Conservation (phyloP, 805 yeast species). For the Metschnikowia continentalis region DNA sequence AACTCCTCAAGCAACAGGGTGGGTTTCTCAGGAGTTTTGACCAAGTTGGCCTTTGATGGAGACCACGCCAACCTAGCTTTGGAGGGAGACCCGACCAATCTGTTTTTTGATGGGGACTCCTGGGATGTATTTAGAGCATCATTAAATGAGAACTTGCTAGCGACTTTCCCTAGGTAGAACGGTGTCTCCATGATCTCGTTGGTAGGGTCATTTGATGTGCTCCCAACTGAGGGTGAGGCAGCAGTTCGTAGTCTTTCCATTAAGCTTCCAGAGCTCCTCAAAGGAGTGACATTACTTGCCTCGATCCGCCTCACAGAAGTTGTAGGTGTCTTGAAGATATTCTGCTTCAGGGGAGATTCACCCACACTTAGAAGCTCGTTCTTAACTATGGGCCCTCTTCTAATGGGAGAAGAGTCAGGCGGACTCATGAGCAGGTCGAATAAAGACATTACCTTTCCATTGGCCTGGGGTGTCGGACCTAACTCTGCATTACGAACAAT, state of each 20-base stretch:
- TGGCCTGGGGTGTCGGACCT: constrained; percentile 86
- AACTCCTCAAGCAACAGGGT: constrained; percentile 15
- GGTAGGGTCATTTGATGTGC: neutral
- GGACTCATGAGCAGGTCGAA: constrained; percentile 54
- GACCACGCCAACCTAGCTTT: neutral
- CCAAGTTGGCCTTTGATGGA: neutral
- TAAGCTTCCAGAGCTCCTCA: constrained; percentile 8
- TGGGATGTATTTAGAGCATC: constrained; percentile 1
- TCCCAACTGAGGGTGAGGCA: constrained; percentile 7
- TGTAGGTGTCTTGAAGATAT: constrained; percentile 35
- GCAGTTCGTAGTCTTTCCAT: constrained; percentile 10
- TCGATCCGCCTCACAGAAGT: constrained; percentile 18
- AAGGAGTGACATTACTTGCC: constrained; percentile 15
- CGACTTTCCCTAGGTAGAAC: constrained; percentile 14
- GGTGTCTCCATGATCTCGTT: constrained; percentile 11
- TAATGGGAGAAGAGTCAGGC: constrained; percentile 41
- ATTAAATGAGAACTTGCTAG: constrained; percentile 12
- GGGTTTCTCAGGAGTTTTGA: constrained; percentile 16
- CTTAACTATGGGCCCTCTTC: constrained; percentile 4
- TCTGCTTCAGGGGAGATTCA: constrained; percentile 7
- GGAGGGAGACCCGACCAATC: constrained; percentile 11
- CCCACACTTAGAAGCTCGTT: neutral
- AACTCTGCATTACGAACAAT: constrained; percentile 36
- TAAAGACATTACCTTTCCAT: constrained; percentile 70
- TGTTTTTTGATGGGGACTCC: neutral